These are phyloP conservation scores for Daldinia loculata DNA, from an alignment of 495 filamentous ascomycete genomes.

Conservation along the genomic window DNA sequence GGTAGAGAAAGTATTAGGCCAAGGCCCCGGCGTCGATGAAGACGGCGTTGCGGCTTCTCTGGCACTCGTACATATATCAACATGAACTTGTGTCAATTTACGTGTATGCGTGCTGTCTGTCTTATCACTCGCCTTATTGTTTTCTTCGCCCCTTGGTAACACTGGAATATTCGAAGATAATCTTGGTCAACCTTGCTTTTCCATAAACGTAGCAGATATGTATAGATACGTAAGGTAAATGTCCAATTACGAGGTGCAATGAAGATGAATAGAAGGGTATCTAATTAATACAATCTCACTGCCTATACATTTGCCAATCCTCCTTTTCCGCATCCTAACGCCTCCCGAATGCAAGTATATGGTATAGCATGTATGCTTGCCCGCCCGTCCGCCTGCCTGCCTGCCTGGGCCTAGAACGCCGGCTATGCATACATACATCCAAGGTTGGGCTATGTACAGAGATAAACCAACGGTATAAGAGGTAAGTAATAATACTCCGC, in stretches of 20 bases:
- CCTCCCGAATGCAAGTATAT: not conserved
- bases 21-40: conserved; percentile 10
- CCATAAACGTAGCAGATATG: too few relatives aligned
- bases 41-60: conserved; percentile 12
- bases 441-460: not conserved
- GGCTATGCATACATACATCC: not conserved
- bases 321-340: not conserved
- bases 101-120: not conserved
- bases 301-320: not conserved
- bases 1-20: conserved; percentile 15
- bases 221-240: not conserved
- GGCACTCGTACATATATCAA: conserved; percentile 12
- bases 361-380: not conserved
- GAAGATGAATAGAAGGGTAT: not conserved
- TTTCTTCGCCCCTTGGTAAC: not conserved
- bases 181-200: too few relatives aligned
- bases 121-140: not conserved
- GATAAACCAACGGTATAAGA: not conserved
- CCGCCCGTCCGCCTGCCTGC: not conserved
- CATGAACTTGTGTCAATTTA: not conserved
- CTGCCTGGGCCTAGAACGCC: not conserved
- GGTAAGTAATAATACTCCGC: not conserved
- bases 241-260: not conserved
- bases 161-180: not conserved
- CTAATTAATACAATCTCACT: not conserved